Evolutionary conservation across 179 eudicot species (phyloP).

Genomic region (Sideroxylon spinosum): DNA sequence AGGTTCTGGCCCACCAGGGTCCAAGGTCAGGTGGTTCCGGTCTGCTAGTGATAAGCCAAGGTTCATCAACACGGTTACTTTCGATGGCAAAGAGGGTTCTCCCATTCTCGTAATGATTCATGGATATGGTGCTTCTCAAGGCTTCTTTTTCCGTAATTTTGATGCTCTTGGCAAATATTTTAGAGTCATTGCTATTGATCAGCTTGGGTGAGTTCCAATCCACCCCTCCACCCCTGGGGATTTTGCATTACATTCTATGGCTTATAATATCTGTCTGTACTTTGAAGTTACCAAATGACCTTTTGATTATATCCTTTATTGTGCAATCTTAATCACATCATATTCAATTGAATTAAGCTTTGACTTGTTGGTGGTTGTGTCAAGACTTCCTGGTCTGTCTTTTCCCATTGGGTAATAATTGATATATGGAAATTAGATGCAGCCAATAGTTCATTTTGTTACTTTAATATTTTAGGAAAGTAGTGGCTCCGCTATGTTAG

Average conservation of each 20-base stretch:
- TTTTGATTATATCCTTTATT: neutral
- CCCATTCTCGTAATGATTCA: constrained; percentile 96
- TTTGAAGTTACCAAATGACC: neutral
- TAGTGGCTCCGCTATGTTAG: too few relatives aligned
- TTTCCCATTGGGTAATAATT: neutral
- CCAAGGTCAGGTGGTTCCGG: constrained; percentile 87
- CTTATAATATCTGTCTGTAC: neutral
- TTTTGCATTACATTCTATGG: neutral
- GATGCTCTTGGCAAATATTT: constrained; percentile 73
- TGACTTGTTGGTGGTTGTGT: neutral
- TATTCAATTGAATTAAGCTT: neutral
- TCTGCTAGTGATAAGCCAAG: constrained; percentile 75
- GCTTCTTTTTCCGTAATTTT: constrained; percentile 92
- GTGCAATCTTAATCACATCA: neutral
- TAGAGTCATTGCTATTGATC: constrained; percentile 89
- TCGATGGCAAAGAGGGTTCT: constrained; percentile 57
- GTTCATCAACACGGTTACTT: constrained; percentile 84
- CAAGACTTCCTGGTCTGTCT: neutral
- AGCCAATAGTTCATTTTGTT: neutral
- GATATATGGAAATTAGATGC: neutral
- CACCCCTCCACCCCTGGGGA: too few relatives aligned
- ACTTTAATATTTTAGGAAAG: neutral
- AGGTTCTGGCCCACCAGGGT: constrained; percentile 94
- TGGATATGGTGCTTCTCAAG: constrained; percentile 96
- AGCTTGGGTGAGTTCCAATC: constrained; percentile 71